Evolutionary conservation across 2,329 filamentous ascomycete genomes (phyloP), one percentile per base, ranked within the genome.

Genomic region (Aspergillus transmontanensis): DNA sequence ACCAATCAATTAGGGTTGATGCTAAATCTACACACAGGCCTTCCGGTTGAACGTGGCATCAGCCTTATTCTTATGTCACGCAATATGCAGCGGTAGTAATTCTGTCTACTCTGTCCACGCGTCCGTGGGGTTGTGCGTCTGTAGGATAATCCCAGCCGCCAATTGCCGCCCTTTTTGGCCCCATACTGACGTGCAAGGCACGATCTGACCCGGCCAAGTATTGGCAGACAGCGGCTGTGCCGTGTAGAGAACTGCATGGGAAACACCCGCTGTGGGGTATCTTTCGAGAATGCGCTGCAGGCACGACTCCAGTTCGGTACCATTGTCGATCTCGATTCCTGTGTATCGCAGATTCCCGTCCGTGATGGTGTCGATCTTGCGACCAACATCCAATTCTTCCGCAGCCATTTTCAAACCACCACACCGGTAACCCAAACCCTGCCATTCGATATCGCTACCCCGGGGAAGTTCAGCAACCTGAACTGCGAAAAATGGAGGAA

Each of bases 361-460:
- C 6, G 72, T 67, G 30, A 65, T 71, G 26, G 69, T 71, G 41
- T 68, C 66, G 19, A 65, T 66, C 46, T 66, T 68, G 23, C 62
- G 67, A 61, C 67, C 61, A 26, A 56, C 59, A 28, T 67, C 62
- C 26, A 57, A 63, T 11, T 60, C 51, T n/a, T 68, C 58, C 34
- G 66, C 59, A 6, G 58, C 57, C 21, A 77, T 48, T 12, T 63
- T 68, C 57, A 77, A 55, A 23, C 70, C 67, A 19, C 78, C 63
- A 32, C 77, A 76, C 14, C 78, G 76, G 7, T 90, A 76, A 0
- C 92, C 91, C 3, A 87, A 73, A 62, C 90, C 89, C 69, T 92
- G 90, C 94, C 94, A 99, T 80, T 99, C 95, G 12, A 97, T 87
- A 43, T 83, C 83, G 32, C 90, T 90, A 19, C 81, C 83, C 23